A percentile compares a stretch with the other conserved stretches of the same genome.
phyloP scores from a whole-genome alignment of 1,284 basidiomycete species.

The Trichosporon ovoides region DNA sequence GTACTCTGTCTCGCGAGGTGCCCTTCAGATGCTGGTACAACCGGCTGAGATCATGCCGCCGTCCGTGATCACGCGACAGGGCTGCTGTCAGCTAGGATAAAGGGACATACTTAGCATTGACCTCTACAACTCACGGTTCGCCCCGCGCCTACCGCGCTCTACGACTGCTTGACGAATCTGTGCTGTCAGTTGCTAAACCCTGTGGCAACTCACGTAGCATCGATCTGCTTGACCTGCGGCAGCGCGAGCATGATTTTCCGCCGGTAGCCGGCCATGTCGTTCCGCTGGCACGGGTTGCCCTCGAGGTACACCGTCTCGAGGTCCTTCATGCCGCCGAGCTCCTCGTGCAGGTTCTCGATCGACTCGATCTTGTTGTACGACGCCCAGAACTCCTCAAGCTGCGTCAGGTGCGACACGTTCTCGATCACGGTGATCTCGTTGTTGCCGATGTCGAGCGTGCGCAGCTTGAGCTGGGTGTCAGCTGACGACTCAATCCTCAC shows the following conservation, averaged over 20 bases:
- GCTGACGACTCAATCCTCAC: neutral
- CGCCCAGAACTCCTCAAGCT: conserved; percentile 90
- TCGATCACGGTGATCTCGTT: conserved; percentile 78
- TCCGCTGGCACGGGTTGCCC: conserved; percentile 81
- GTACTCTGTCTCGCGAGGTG: too few relatives aligned
- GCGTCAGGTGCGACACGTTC: conserved; percentile 67
- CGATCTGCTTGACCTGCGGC: conserved; percentile 86
- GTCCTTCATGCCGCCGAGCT: conserved; percentile 63
- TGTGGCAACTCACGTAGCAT: conserved; percentile 70
- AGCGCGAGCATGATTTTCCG: conserved; percentile 83
- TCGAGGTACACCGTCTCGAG: conserved; percentile 92
- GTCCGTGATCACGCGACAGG: too few relatives aligned
- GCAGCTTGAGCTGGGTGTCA: conserved; percentile 61
- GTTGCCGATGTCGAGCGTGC: conserved; percentile 79
- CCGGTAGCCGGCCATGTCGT: conserved; percentile 73
- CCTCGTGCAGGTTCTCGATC: conserved; percentile 62
- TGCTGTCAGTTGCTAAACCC: neutral
- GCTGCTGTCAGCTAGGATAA: too few relatives aligned
- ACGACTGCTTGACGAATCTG: conserved; percentile 11
- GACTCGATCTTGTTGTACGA: conserved; percentile 78
- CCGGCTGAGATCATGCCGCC: too few relatives aligned
- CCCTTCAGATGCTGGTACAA: too few relatives aligned
- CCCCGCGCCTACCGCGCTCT: neutral
- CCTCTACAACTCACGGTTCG: too few relatives aligned
- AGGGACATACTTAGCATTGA: too few relatives aligned